These are phyloP conservation scores for Geranium incanum DNA, from an alignment of 441 rosid genomes.

Conservation along the genomic window DNA sequence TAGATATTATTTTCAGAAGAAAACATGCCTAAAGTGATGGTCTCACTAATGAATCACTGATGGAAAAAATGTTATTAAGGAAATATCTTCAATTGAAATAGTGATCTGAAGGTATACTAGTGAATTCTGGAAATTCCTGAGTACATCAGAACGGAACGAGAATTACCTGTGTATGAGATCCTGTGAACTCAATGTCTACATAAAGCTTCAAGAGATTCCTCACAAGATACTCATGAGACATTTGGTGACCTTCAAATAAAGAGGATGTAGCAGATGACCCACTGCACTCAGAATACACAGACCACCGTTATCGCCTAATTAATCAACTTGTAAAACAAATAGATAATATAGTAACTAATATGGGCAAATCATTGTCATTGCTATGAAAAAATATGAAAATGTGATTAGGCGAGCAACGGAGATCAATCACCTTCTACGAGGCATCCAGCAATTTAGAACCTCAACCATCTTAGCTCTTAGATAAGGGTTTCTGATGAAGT, in stretches of 20 bases:
- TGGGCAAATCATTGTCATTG: no score
- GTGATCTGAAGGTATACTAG: background rate
- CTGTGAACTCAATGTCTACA: conserved; percentile 98
- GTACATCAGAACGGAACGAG: conserved; percentile 1
- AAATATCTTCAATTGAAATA: no score
- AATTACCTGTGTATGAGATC: conserved; percentile 94
- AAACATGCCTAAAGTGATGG: no score
- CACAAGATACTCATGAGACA: conserved; percentile 89
- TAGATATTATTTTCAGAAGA: no score
- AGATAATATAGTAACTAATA: no score
- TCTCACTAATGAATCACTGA: no score
- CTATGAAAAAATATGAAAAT: background rate
- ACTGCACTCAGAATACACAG: conserved; percentile 39
- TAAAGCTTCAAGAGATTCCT: conserved; percentile 93
- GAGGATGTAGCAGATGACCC: conserved; percentile 75
- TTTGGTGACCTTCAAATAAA: conserved; percentile 87
- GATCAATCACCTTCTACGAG: conserved; percentile 59
- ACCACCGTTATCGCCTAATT: conserved; percentile 10
- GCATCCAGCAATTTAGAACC: conserved; percentile 98
- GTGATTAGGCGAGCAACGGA: background rate
- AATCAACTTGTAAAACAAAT: background rate
- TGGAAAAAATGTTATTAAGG: no score
- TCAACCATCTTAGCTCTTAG: conserved; percentile 99
- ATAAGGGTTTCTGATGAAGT: conserved; percentile 80
- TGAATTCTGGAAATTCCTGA: background rate